Evolutionary conservation across 2,329 filamentous ascomycete genomes (phyloP), one percentile per base, ranked within the genome.

Genomic region (Hawksworthiomyces lignivorus): DNA sequence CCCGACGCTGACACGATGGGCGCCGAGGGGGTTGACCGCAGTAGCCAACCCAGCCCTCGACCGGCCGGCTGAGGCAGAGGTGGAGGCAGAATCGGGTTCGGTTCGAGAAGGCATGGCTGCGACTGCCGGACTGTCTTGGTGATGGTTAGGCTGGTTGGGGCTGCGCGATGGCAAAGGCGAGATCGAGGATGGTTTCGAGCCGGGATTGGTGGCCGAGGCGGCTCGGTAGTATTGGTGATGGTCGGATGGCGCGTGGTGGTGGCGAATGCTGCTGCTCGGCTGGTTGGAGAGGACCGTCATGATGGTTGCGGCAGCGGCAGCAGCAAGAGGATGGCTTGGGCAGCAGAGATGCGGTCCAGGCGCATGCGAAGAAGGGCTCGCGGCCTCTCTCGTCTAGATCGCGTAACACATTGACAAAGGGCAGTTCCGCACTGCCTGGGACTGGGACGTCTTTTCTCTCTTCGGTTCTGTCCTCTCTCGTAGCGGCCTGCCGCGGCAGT

Each of bases 201-300:
- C 18, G 30, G 30, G 11, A 8, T 8, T 11, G 8, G 15, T 17
- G 8, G n/a, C 17, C 5, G 30, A 10, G 30, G n/a, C 5, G n/a
- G 30, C 7, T 4, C 14, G 9, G 30, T n/a, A 18, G n/a, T 11
- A 7, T 10, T 18, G n/a, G 17, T n/a, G 34, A 27, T 43, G 39
- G 36, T 42, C 41, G 24, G 43, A 31, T 17, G 29, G 44, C 5
- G 26, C 30, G 33, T 27, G 33, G 44, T 36, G 44, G 29, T 18
- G 14, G 29, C 12, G 8, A 39, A 14, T 29, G 19, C 20, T 35
- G 10, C 19, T 31, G 31, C n/a, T 38, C 15, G 14, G 14, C 12
- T 20, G 49, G 39, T 45, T 43, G 44, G 52, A 37, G 30, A 40
- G 20, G 33, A 40, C 41, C 33, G 45, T 47, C 45, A 47, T 47